phyloP scores from a whole-genome alignment of 306 rosid species.

The Psophocarpus tetragonolobus region DNA sequence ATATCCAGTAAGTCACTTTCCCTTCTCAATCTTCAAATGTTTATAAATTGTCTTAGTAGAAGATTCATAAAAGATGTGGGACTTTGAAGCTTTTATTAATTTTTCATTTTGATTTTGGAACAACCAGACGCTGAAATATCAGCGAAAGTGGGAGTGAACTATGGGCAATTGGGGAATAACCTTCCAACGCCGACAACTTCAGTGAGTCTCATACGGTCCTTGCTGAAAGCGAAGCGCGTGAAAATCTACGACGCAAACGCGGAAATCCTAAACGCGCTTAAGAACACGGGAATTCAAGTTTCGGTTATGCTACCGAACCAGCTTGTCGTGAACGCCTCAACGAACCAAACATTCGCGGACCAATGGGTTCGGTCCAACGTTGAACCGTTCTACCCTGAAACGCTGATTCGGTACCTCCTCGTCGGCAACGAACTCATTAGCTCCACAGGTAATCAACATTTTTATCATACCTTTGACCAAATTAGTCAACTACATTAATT shows the following conservation, averaged over 20 bases:
- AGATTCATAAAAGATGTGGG: too few species aligned
- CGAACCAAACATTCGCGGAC: slow-evolving; percentile 57
- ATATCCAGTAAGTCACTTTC: slow-evolving; percentile 40
- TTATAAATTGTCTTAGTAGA: too few species aligned
- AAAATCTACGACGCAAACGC: slow-evolving; percentile 53
- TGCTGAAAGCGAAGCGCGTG: slow-evolving; percentile 58
- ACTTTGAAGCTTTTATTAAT: neutral
- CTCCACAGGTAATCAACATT: slow-evolving; percentile 27
- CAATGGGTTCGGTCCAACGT: slow-evolving; percentile 60
- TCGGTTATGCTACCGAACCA: slow-evolving; percentile 77
- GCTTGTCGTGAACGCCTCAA: slow-evolving; percentile 58
- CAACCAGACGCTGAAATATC: slow-evolving; percentile 54
- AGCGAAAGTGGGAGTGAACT: slow-evolving; percentile 53
- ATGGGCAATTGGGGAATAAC: slow-evolving; percentile 70
- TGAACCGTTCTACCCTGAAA: slow-evolving; percentile 52
- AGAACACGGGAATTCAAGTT: slow-evolving; percentile 53
- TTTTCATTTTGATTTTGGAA: neutral
- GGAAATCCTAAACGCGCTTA: slow-evolving; percentile 56
- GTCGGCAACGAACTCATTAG: slow-evolving; percentile 79
- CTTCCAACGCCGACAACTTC: slow-evolving; percentile 60
- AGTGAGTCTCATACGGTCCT: slow-evolving; percentile 48
- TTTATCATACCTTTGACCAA: neutral
- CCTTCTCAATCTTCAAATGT: neutral
- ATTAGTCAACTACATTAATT: neutral
- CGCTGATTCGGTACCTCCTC: slow-evolving; percentile 72